Conservation (phyloP, 2,329 filamentous ascomycete species). For the Nannizzia gypsea region DNA sequence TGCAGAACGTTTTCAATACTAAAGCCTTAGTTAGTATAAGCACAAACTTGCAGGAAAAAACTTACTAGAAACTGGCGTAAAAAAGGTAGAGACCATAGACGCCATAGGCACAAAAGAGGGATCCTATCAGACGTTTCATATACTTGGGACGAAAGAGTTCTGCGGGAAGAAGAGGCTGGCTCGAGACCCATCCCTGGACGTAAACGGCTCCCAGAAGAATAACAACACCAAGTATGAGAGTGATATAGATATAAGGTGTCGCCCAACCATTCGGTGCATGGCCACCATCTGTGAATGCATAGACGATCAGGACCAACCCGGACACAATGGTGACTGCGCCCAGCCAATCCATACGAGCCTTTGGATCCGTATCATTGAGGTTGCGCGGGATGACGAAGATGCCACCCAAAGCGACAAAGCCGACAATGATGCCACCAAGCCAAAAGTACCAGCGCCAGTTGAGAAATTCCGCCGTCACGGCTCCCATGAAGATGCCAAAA, state of each 20-base stretch:
- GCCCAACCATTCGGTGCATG: constrained; percentile 6
- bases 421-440: constrained; percentile 4
- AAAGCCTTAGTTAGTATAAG: too few species aligned
- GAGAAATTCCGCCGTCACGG: background rate
- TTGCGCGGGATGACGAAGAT: constrained; percentile 1
- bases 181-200: too few species aligned
- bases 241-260: constrained; percentile 6
- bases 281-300: background rate
- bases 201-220: background rate
- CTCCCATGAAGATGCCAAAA: constrained; percentile 3
- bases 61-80: too few species aligned
- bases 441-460: constrained; percentile 9
- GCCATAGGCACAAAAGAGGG: too few species aligned
- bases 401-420: constrained; percentile 5
- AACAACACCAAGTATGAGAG: constrained; percentile 4
- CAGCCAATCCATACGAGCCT: constrained; percentile 4
- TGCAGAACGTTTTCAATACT: too few species aligned
- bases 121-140: too few species aligned
- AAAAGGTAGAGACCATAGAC: too few species aligned
- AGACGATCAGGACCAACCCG: constrained; percentile 1
- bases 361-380: background rate
- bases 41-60: too few species aligned
- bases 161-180: too few species aligned
- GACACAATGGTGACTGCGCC: constrained; percentile 7
- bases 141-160: too few species aligned